Conservation (phyloP, 306 rosid genomes). For the Ceratonia siliqua region DNA sequence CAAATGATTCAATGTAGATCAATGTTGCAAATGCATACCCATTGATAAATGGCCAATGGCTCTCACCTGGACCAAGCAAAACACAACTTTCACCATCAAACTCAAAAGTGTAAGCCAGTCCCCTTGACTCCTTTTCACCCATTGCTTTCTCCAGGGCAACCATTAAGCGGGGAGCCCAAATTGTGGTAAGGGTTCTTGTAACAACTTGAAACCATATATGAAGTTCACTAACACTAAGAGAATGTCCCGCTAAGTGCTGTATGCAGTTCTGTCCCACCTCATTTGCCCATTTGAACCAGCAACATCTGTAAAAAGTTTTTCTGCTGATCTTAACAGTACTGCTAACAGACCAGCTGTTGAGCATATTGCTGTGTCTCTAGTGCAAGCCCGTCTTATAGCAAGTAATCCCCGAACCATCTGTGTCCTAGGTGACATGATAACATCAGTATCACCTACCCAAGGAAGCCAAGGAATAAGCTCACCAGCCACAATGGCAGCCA, state of each 20-base stretch:
- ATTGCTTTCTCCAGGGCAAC: constrained; percentile 88
- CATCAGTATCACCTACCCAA: constrained; percentile 69
- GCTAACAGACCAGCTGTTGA: constrained; percentile 90
- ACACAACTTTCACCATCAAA: constrained; percentile 99
- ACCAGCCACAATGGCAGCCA: constrained; percentile 88
- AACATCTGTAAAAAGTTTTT: constrained; percentile 65
- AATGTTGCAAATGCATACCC: constrained; percentile 98
- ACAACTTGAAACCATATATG: constrained; percentile 82
- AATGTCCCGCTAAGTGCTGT: constrained; percentile 92
- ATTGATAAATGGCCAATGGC: constrained; percentile 93
- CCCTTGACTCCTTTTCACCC: constrained; percentile 87
- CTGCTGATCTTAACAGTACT: constrained; percentile 84
- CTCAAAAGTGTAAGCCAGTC: constrained; percentile 91
- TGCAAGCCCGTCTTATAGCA: constrained; percentile 92
- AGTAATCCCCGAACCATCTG: constrained; percentile 94
- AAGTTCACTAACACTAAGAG: constrained; percentile 80
- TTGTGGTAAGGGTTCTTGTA: constrained; percentile 72
- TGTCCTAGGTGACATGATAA: constrained; percentile 87
- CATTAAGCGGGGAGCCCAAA: constrained; percentile 77
- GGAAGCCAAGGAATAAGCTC: constrained; percentile 98
- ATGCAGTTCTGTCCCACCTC: constrained; percentile 96
- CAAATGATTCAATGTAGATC: constrained; percentile 98
- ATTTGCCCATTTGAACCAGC: constrained; percentile 62
- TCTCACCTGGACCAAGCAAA: constrained; percentile 96
- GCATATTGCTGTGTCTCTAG: constrained; percentile 97